phyloP scores from a whole-genome alignment of 2,329 filamentous ascomycete species.

The Hymenoscyphus occultus region DNA sequence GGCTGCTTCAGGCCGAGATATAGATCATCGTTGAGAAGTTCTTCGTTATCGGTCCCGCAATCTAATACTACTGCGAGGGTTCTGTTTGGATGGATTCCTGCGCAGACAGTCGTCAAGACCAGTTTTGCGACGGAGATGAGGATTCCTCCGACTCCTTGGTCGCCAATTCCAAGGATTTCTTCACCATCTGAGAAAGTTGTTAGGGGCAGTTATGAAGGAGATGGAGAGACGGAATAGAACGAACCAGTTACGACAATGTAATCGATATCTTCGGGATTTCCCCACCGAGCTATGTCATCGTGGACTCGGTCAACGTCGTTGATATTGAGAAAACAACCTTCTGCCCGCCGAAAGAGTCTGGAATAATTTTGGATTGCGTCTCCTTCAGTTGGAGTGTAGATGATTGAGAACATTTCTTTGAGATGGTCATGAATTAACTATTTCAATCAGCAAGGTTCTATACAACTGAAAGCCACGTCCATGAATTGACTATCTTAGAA shows the following conservation, averaged over 20 bases:
- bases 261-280: conserved; percentile 71
- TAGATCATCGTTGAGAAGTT: conserved; percentile 69
- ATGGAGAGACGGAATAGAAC: not conserved
- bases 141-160: conserved; percentile 82
- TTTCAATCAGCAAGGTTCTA: not conserved
- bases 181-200: conserved; percentile 47
- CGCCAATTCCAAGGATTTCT: conserved; percentile 82
- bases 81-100: conserved; percentile 77
- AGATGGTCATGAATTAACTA: conserved; percentile 73
- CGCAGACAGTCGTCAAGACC: conserved; percentile 77
- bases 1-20: conserved; percentile 72
- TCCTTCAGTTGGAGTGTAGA: conserved; percentile 88
- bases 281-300: conserved; percentile 65
- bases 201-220: conserved; percentile 11
- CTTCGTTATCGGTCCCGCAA: conserved; percentile 79
- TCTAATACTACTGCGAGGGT: conserved; percentile 81
- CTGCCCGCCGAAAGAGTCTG: conserved; percentile 69
- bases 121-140: conserved; percentile 83
- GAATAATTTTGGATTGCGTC: conserved; percentile 87
- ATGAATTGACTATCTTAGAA: too few relatives aligned
- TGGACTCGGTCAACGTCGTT: conserved; percentile 64
- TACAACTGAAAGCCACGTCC: not conserved
- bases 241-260: conserved; percentile 83
- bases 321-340: conserved; percentile 80
- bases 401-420: conserved; percentile 85